phyloP scores from a whole-genome alignment of 768 basidiomycete species.

The Astraeus odoratus region DNA sequence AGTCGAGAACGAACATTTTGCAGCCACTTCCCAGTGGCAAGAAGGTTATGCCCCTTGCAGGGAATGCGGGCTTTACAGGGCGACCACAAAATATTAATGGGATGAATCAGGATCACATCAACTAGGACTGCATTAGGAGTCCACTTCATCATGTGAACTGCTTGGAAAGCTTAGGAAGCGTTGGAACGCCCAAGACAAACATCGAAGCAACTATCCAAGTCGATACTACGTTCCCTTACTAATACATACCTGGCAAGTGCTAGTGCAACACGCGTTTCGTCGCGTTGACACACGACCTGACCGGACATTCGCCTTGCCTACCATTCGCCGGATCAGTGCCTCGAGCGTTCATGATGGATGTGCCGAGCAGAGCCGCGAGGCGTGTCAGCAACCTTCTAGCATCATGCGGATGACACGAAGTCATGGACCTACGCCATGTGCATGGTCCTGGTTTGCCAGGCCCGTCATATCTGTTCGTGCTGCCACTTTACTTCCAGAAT shows the following conservation, averaged over 20 bases:
- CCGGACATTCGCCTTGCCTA: not conserved
- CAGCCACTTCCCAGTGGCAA: not conserved
- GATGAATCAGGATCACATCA: too few relatives aligned
- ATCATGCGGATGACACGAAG: too few relatives aligned
- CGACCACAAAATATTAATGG: too few relatives aligned
- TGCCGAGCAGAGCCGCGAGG: too few relatives aligned
- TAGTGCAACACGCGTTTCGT: conserved; percentile 1
- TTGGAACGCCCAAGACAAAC: not conserved
- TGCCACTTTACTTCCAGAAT: too few relatives aligned
- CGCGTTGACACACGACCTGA: not conserved
- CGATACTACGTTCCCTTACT: not conserved
- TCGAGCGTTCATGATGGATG: not conserved
- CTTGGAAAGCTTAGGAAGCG: too few relatives aligned
- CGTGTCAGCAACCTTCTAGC: too few relatives aligned
- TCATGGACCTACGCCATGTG: too few relatives aligned
- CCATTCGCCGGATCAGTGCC: not conserved
- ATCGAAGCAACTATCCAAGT: not conserved
- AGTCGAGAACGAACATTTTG: not conserved
- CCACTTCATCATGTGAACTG: not conserved
- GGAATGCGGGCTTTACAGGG: not conserved
- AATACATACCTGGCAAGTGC: not conserved
- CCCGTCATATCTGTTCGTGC: not conserved
- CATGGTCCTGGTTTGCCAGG: not conserved
- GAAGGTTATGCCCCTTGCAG: not conserved
- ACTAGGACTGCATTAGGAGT: not conserved